These are phyloP conservation scores for Backusella mclennaniae DNA, from an alignment of 192 early-diverging fungal genomes.

Conservation along the genomic window DNA sequence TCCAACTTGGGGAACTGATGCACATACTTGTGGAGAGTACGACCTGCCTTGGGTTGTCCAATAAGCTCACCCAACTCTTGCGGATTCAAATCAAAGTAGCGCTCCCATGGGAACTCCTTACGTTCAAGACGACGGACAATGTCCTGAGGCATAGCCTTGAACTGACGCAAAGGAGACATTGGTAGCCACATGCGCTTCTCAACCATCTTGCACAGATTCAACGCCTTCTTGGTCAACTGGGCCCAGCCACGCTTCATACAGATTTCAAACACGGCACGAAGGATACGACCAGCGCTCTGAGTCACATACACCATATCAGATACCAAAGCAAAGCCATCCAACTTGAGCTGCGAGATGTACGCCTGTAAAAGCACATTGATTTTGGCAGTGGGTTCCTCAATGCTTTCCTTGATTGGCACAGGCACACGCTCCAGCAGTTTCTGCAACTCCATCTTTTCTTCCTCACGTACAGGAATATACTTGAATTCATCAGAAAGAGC, in stretches of 20 bases:
- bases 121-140: slow-evolving; percentile 87
- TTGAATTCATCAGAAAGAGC: slow-evolving; percentile 91
- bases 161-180: slow-evolving; percentile 96
- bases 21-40: slow-evolving; percentile 83
- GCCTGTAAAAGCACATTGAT: slow-evolving; percentile 92
- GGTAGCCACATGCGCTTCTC: slow-evolving; percentile 93
- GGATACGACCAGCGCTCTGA: slow-evolving; percentile 89
- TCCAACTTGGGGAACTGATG: slow-evolving; percentile 96
- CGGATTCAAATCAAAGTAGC: slow-evolving; percentile 90
- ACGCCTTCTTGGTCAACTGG: slow-evolving; percentile 79
- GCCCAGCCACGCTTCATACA: slow-evolving; percentile 93
- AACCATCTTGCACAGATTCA: slow-evolving; percentile 97
- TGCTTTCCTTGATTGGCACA: slow-evolving; percentile 89
- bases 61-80: slow-evolving; percentile 93
- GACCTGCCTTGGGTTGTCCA: slow-evolving; percentile 84
- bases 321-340: slow-evolving; percentile 94
- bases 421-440: slow-evolving; percentile 83
- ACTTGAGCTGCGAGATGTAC: slow-evolving; percentile 91
- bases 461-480: slow-evolving; percentile 85
- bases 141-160: slow-evolving; percentile 74
- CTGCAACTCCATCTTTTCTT: slow-evolving; percentile 79
- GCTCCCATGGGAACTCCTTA: slow-evolving; percentile 93
- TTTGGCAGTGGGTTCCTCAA: slow-evolving; percentile 91
- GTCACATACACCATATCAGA: slow-evolving; percentile 99
- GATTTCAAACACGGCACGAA: slow-evolving; percentile 97